phyloP scores from a whole-genome alignment of 345 rosid species.

The Brassica carinata region DNA sequence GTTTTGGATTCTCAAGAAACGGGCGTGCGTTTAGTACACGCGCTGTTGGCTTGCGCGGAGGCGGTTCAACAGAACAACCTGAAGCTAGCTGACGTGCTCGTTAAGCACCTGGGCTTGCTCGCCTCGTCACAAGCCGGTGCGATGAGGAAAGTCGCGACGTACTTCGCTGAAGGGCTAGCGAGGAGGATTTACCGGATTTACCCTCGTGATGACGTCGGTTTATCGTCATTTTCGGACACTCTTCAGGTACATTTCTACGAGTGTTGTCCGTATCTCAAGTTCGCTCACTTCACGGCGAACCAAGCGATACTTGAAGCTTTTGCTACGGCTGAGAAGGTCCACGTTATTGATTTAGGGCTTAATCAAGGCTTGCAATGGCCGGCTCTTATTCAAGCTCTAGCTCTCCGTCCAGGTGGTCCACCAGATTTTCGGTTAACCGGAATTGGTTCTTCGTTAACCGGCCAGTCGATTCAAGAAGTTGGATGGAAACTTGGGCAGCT shows the following conservation, averaged over 20 bases:
- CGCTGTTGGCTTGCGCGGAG: slow-evolving; percentile 83
- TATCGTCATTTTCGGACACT: slow-evolving; percentile 49
- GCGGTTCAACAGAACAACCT: slow-evolving; percentile 70
- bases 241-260: slow-evolving; percentile 90
- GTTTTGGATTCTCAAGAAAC: slow-evolving; percentile 80
- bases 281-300: slow-evolving; percentile 94
- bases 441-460: slow-evolving; percentile 72
- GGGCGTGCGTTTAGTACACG: slow-evolving; percentile 86
- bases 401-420: slow-evolving; percentile 76
- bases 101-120: slow-evolving; percentile 71
- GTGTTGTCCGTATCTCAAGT: slow-evolving; percentile 86
- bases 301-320: slow-evolving; percentile 90
- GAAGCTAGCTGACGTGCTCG: slow-evolving; percentile 71
- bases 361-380: slow-evolving; percentile 97
- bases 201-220: slow-evolving; percentile 51
- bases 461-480: slow-evolving; percentile 67
- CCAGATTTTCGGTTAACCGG: slow-evolving; percentile 83
- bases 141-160: slow-evolving; percentile 92
- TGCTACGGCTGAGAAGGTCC: slow-evolving; percentile 57
- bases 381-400: slow-evolving; percentile 92
- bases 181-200: slow-evolving; percentile 66
- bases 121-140: slow-evolving; percentile 80
- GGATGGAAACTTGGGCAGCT: slow-evolving; percentile 80
- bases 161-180: slow-evolving; percentile 84
- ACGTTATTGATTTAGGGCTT: slow-evolving; percentile 73